These are phyloP conservation scores for Penicillium parvum DNA, from an alignment of 495 filamentous ascomycete species.

Conservation along the genomic window DNA sequence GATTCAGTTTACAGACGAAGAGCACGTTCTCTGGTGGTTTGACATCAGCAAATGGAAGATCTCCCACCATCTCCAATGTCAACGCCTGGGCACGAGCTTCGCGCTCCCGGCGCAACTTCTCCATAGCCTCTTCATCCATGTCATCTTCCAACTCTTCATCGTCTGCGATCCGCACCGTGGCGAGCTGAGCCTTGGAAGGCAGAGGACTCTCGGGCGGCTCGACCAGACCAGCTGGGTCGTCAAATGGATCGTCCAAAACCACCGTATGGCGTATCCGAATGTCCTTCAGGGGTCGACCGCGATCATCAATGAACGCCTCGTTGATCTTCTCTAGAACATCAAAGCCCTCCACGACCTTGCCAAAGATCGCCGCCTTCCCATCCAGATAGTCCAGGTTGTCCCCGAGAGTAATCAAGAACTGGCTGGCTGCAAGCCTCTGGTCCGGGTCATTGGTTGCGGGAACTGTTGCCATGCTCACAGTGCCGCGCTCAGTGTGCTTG, in stretches of 20 bases:
- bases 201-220: slow-evolving; percentile 77
- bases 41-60: slow-evolving; percentile 95
- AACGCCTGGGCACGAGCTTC: slow-evolving; percentile 92
- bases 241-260: slow-evolving; percentile 82
- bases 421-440: slow-evolving; percentile 72
- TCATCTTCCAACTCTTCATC: slow-evolving; percentile 77
- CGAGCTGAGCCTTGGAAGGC: slow-evolving; percentile 76
- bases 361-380: slow-evolving; percentile 89
- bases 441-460: slow-evolving; percentile 73
- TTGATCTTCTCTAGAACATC: slow-evolving; percentile 93
- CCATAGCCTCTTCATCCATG: slow-evolving; percentile 71
- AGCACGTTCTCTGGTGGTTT: slow-evolving; percentile 96
- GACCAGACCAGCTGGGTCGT: slow-evolving; percentile 68
- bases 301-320: slow-evolving; percentile 76
- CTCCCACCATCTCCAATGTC: slow-evolving; percentile 96
- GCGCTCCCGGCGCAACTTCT: slow-evolving; percentile 76
- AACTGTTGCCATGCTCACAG: slow-evolving; percentile 91
- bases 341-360: slow-evolving; percentile 90
- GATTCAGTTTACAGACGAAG: slow-evolving; percentile 98
- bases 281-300: slow-evolving; percentile 79
- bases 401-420: slow-evolving; percentile 86
- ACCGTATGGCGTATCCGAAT: slow-evolving; percentile 90
- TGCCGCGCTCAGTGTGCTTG: slow-evolving; percentile 81
- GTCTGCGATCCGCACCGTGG: slow-evolving; percentile 88
- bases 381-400: slow-evolving; percentile 85